Base-by-base conservation (phyloP, 129 eudicot genomes). In the Lactuca sativa region DNA sequence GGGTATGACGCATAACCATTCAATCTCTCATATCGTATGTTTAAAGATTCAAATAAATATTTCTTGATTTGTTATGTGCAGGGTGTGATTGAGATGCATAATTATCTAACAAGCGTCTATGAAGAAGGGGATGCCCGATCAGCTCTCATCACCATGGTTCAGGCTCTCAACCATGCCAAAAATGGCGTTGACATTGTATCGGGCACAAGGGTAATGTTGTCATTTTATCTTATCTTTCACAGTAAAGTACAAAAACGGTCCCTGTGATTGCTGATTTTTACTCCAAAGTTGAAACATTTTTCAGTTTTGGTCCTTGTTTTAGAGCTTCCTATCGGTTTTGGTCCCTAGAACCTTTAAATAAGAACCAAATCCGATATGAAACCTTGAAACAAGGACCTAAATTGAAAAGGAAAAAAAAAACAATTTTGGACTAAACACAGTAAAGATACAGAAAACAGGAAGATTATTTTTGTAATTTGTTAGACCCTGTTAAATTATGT, bases 51-150 rank as follows among this genome's bases (percentile, higher is more conserved):
- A 8, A 11, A 17, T 25, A 25, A 11, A 48, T 62, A 51, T 47
- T 49, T 18, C 21, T 51, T 51, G 52, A 14, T 13, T 7, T 36
- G 25, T 53, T 51, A 61, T 62, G 71, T 62, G 43, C 67, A 93
- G 97, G 97, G 99, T 59, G 96, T 95, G n/a, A 95, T 95, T 56
- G 97, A 95, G 87, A 90, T 95, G 99, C 99, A 95, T 72, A 95
- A 90, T 64, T 95, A 95, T 72, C 74, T 90, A 71, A 95, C 99
- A 7, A 95, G 99, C 44, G 97, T 95, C 15, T 95, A 95, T 21
- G 99, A 90, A 74, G 99, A 95, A 86, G 99, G 99, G 0, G 99
- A 95, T 73, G 99, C 99, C 5, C 85, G 97, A 54, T 95, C 99
- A 51, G 99, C 97, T 17, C 91, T 95, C 62, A 90, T 95, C 82